phyloP scores from a whole-genome alignment of 2,329 filamentous ascomycete genomes.

The Colletotrichum theobromicola region DNA sequence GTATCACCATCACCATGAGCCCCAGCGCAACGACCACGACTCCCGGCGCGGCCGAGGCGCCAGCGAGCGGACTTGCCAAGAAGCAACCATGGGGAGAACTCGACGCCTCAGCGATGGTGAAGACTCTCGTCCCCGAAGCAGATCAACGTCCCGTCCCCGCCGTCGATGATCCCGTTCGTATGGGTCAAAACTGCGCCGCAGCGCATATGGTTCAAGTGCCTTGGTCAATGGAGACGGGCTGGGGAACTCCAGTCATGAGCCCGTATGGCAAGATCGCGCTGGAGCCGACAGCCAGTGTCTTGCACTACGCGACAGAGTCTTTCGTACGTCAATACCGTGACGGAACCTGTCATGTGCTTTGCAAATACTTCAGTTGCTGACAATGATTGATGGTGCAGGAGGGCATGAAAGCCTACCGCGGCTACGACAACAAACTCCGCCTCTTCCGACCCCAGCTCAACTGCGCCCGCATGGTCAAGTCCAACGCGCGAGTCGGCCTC shows the following conservation, averaged over 20 bases:
- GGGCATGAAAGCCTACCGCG: constrained; percentile 75
- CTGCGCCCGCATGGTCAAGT: constrained; percentile 56
- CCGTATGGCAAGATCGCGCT: constrained; percentile 71
- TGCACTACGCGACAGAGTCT: constrained; percentile 80
- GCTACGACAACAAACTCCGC: constrained; percentile 67
- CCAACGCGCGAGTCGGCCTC: constrained; percentile 63
- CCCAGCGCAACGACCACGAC: neutral
- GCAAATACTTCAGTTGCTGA: neutral
- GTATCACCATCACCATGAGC: neutral
- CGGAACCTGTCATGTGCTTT: too few species aligned
- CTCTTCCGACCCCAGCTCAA: constrained; percentile 72
- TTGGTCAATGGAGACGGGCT: constrained; percentile 67
- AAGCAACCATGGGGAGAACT: constrained; percentile 60
- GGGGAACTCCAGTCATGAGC: constrained; percentile 68
- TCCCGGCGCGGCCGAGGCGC: neutral
- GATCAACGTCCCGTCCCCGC: neutral
- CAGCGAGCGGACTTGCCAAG: constrained; percentile 16
- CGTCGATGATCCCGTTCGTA: neutral
- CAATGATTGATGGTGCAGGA: constrained; percentile 41
- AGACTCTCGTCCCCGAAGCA: constrained; percentile 46
- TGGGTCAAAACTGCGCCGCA: constrained; percentile 27
- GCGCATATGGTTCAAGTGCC: constrained; percentile 72
- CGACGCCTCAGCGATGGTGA: constrained; percentile 70
- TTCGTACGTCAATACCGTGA: constrained; percentile 44
- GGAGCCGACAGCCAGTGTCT: constrained; percentile 70